Conservation (phyloP, 139 green algal species). For the Edaphochlamys debaryana region DNA sequence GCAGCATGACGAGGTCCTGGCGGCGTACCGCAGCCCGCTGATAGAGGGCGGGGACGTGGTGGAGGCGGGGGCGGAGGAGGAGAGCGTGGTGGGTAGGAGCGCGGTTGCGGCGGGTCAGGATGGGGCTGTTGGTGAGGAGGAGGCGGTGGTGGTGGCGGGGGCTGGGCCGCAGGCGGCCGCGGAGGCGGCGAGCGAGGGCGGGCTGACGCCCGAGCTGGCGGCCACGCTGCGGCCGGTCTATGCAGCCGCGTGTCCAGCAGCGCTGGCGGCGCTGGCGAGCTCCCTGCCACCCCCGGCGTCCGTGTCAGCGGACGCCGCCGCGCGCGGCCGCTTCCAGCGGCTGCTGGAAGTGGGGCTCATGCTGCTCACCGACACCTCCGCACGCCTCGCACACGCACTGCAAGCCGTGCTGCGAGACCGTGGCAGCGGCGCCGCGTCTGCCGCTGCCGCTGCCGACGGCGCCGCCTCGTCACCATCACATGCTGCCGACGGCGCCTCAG, state of each 20-base stretch:
- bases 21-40: slow-evolving; percentile 57
- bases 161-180: too few species aligned
- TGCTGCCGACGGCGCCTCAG: background rate
- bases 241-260: slow-evolving; percentile 51
- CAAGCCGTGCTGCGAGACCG: background rate
- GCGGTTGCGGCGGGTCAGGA: background rate
- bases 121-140: background rate
- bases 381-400: slow-evolving; percentile 2
- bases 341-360: slow-evolving; percentile 62
- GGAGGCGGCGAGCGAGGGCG: background rate
- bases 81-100: too few species aligned
- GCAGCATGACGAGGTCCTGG: slow-evolving; percentile 48
- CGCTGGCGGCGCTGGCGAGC: slow-evolving; percentile 51
- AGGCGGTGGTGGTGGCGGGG: background rate
- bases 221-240: slow-evolving; percentile 54
- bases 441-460: background rate
- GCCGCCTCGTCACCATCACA: background rate
- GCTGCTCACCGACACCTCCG: slow-evolving; percentile 43
- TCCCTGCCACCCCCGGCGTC: slow-evolving; percentile 16
- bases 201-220: slow-evolving; percentile 29
- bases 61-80: background rate
- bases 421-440: too few species aligned
- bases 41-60: slow-evolving; percentile 14
- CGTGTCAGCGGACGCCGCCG: background rate
- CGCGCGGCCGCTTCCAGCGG: slow-evolving; percentile 31